Evolutionary conservation across 805 yeast species (phyloP), one percentile per base, ranked within the genome.

Genomic region (Vanderwaltozyma polyspora): DNA sequence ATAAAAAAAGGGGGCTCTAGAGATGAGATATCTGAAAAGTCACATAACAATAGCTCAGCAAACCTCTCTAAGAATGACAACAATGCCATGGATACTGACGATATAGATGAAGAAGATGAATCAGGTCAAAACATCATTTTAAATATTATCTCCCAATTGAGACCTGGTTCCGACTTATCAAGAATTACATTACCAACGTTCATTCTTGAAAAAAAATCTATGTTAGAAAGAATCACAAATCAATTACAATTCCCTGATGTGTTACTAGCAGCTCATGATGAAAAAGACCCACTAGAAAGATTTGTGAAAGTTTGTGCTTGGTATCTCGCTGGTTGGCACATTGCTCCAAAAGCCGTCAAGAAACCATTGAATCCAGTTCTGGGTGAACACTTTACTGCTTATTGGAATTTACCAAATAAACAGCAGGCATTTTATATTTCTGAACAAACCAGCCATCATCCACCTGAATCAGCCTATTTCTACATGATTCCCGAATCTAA

Each of bases 361-460:
- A 91, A 91, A 59, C 98, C 98, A 0, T 66, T 91, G 49, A 91
- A 91, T 53, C 98, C 98, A 2, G 85, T 91, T 6, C 55, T 91
- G 18, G 96, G 97, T 21, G 98, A 91, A 55, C 70, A 79, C 45
- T 91, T 84, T 58, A 72, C 84, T 15, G 79, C 95, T 51, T 87
- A 80, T 55, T 91, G 98, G 98, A 91, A 86, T 48, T 62, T 85
- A 30, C 76, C 87, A 9, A 74, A 80, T 33, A 71, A 67, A 21
- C 74, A 69, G 21, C 70, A 70, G 33, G 94, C 95, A 0, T 89
- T 72, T 55, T 91, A 89, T 56, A 60, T 89, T 15, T 68, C 96
- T 1, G 98, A 91, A 57, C 98, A 91, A 58, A 87, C 96, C 0
- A 82, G 94, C 22, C 98, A 91, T 52, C 98, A 91, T 55, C 97